Evolutionary conservation across 176 grass and related monocot genomes (phyloP).

Genomic region (Avena sativa): DNA sequence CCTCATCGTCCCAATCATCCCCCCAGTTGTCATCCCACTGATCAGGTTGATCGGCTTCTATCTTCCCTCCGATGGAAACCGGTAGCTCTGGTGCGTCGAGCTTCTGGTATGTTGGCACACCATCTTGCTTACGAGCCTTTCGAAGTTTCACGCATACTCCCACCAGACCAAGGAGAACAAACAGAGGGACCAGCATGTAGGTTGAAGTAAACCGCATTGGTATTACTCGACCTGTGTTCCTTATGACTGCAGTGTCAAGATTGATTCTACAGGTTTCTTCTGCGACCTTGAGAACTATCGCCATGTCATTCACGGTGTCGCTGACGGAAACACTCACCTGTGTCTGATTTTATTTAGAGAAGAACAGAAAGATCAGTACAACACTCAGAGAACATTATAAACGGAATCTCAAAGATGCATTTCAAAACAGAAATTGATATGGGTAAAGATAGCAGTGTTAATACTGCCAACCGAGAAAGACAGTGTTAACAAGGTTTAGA

Average conservation of each 20-base stretch:
- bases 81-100: conserved; percentile 55
- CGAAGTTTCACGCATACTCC: conserved; percentile 62
- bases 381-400: background rate
- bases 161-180: conserved; percentile 49
- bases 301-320: conserved; percentile 45
- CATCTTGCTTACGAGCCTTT: conserved; percentile 33
- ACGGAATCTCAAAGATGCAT: background rate
- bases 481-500: background rate
- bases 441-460: background rate
- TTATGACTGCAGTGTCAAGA: conserved; percentile 52
- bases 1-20: conserved; percentile 88
- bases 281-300: conserved; percentile 58
- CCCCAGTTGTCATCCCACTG: conserved; percentile 85
- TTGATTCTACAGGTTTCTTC: conserved; percentile 67
- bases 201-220: conserved; percentile 47
- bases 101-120: conserved; percentile 54
- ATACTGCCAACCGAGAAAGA: background rate
- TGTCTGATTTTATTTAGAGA: conserved; percentile 34
- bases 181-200: conserved; percentile 50
- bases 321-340: conserved; percentile 66
- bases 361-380: background rate
- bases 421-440: conserved; percentile 18
- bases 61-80: conserved; percentile 64
- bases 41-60: conserved; percentile 56
- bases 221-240: conserved; percentile 41